Evolutionary conservation across 2,329 filamentous ascomycete genomes (phyloP), one percentile per base, ranked within the genome.

Genomic region (Neonectria neomacrospora): DNA sequence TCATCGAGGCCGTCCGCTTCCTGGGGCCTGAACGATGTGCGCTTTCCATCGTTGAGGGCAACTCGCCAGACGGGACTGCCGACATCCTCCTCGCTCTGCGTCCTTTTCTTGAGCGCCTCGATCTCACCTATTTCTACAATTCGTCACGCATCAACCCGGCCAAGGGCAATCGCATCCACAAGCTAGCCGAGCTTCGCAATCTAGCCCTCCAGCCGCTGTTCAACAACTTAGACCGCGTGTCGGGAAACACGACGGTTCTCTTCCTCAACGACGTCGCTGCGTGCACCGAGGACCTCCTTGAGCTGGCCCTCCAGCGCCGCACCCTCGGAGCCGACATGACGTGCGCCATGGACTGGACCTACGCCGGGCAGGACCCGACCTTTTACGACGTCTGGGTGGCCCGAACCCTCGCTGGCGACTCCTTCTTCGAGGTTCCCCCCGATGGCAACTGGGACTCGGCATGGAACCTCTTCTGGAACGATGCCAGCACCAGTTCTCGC

Each of bases 371-470:
- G 0, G 75, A 82, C 2, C 81, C 82, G 0, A 83, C 80, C 0
- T 89, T 88, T 68, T 87, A 88, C 70, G 85, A 88, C 63, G 79
- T 86, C 3, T 88, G 85, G 86, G 76, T 87, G 26, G 81, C 83
- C 0, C 81, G 86, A 7, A 79, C 76, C 2, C 80, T 89, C 47
- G 76, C 75, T 1, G 86, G 87, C 1, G 83, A 88, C 67, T 76
- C 79, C 0, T 88, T 89, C 72, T 88, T 87, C 69, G 74, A 83
- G 0, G 82, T 88, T 5, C 82, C 83, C 0, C 62, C 77, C 2
- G 80, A 83, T 45, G 83, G 82, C 0, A 82, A 74, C 64, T 88
- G 84, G 84, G 69, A 83, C 30, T 76, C 71, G 11, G 80, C 82
- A 0, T 80, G 80, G 78, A 79, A 85, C 55, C 74, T 88, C 3